phyloP scores from a whole-genome alignment of 768 basidiomycete genomes.

The Panus rudis region DNA sequence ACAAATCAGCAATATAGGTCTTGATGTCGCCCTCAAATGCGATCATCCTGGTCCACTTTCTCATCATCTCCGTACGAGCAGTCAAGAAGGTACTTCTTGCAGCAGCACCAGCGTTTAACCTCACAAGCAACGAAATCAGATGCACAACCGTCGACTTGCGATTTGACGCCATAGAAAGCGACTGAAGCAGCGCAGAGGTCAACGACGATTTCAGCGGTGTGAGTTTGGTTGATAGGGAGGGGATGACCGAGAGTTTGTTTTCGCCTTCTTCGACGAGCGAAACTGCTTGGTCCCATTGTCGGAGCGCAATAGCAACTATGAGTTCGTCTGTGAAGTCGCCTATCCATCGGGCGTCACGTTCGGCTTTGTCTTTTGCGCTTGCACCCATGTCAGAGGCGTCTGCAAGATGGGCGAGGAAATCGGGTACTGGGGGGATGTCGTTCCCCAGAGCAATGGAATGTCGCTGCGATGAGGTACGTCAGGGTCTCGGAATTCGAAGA shows the following conservation, averaged over 20 bases:
- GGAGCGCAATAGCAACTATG: conserved; percentile 83
- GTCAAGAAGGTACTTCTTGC: conserved; percentile 80
- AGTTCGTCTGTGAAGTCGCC: conserved; percentile 89
- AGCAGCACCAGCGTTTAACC: conserved; percentile 67
- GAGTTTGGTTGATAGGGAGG: conserved; percentile 52
- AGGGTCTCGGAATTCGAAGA: neutral
- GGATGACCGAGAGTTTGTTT: conserved; percentile 48
- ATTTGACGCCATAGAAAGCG: conserved; percentile 69
- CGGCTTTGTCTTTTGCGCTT: conserved; percentile 64
- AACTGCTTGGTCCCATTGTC: conserved; percentile 87
- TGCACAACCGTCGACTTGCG: conserved; percentile 69
- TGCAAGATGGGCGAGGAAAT: conserved; percentile 71
- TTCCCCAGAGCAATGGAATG: conserved; percentile 23
- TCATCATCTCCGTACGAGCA: conserved; percentile 70
- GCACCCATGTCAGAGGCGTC: conserved; percentile 46
- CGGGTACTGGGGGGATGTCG: conserved; percentile 54
- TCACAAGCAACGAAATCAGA: conserved; percentile 65
- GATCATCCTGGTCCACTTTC: conserved; percentile 76
- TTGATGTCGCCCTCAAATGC: conserved; percentile 84
- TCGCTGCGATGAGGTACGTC: conserved; percentile 19
- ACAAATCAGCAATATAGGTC: conserved; percentile 80
- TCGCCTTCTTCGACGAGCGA: conserved; percentile 74
- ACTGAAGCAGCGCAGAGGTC: conserved; percentile 59
- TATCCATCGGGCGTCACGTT: conserved; percentile 80
- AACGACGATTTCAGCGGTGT: conserved; percentile 60